Conservation (phyloP, 139 green algal species). For the Ostreobium quekettii region DNA sequence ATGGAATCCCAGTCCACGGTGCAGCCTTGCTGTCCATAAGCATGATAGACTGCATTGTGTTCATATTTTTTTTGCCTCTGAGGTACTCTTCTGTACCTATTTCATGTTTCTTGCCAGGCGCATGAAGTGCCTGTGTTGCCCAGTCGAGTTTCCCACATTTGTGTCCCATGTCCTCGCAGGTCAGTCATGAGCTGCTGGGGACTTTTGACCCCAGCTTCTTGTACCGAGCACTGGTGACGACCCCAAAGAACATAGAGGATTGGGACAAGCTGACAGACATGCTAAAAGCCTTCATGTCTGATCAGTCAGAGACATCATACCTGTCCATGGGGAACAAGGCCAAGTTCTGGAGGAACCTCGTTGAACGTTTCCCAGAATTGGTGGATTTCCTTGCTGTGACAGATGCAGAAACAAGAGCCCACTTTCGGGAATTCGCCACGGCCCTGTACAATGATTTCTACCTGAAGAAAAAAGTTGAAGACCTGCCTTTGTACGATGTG, state of each 20-base stretch:
- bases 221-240: neutral
- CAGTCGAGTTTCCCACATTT: neutral
- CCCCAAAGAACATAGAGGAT: neutral
- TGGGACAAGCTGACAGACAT: conserved; percentile 17
- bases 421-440: neutral
- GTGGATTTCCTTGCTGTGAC: neutral
- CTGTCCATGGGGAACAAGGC: conserved; percentile 3
- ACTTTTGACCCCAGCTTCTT: conserved; percentile 8
- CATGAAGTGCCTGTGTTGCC: neutral
- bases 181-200: conserved; percentile 9
- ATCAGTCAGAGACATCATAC: conserved; percentile 15
- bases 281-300: conserved; percentile 15
- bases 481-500: neutral
- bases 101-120: neutral
- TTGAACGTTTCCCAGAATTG: neutral
- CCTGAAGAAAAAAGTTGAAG: conserved; percentile 14
- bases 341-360: neutral
- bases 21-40: no score
- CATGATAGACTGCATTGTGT: no score
- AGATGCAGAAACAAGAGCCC: neutral
- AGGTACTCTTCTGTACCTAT: neutral
- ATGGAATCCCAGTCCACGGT: no score
- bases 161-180: neutral
- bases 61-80: neutral
- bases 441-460: conserved; percentile 8